A percentile compares a stretch with the other conserved stretches of the same genome.
These are phyloP conservation scores for Neurospora sp. DNA, from an alignment of 2,329 filamentous ascomycete genomes.

Conservation along the genomic window DNA sequence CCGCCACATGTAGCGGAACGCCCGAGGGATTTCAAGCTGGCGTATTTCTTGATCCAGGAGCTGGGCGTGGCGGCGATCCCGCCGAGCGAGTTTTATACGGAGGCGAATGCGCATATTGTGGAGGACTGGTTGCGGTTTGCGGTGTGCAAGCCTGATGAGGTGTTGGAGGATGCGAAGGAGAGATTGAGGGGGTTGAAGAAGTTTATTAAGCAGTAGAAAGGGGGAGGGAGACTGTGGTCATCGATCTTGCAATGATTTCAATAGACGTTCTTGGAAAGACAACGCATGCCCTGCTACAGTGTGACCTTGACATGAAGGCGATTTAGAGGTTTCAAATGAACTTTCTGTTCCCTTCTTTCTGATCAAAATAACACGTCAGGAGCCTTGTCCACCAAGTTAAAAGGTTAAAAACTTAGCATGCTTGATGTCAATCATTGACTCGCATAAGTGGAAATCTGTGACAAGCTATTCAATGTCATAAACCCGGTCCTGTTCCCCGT, in stretches of 20 bases:
- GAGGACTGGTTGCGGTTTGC: conserved; percentile 93
- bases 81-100: conserved; percentile 93
- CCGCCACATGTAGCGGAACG: conserved; percentile 77
- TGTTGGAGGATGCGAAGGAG: conserved; percentile 71
- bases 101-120: conserved; percentile 69
- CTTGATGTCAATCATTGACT: neutral
- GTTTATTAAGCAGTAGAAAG: conserved; percentile 41
- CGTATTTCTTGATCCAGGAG: conserved; percentile 96
- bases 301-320: neutral
- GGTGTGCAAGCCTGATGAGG: conserved; percentile 87
- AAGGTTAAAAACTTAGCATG: no score
- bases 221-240: neutral
- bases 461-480: neutral
- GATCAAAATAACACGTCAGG: neutral
- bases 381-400: neutral
- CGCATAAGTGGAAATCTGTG: neutral
- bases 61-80: conserved; percentile 92
- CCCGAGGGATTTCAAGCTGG: conserved; percentile 86
- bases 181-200: conserved; percentile 62
- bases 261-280: neutral
- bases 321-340: neutral
- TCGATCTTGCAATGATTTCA: neutral
- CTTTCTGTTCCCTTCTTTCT: neutral
- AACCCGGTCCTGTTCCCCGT: neutral
- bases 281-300: neutral